Conservation (phyloP, 2,329 filamentous ascomycete genomes). For the Aureobasidium pullulans region DNA sequence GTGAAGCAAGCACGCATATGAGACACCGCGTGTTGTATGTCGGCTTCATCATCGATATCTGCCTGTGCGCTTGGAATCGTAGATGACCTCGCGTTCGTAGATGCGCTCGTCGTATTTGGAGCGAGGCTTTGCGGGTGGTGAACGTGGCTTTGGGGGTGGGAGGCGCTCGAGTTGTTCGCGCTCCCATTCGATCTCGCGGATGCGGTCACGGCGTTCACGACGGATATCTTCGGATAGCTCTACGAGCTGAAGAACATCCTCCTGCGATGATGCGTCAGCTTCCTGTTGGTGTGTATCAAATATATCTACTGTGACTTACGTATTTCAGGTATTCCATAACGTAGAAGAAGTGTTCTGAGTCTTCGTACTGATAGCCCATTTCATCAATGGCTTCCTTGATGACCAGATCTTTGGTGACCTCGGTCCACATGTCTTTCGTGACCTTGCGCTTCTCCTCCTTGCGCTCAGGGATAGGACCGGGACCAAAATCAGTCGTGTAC, state of each 20-base stretch:
- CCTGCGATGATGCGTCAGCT: constrained; percentile 44
- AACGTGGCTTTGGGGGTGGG: constrained; percentile 32
- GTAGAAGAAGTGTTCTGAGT: constrained; percentile 85
- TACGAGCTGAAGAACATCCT: constrained; percentile 79
- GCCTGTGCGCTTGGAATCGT: constrained; percentile 38
- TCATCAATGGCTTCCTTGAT: constrained; percentile 78
- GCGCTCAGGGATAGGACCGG: constrained; percentile 12
- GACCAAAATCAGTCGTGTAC: constrained; percentile 37
- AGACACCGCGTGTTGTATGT: neutral
- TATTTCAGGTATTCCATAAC: constrained; percentile 84
- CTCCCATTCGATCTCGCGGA: constrained; percentile 57
- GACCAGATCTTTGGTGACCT: constrained; percentile 91
- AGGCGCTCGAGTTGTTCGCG: constrained; percentile 45
- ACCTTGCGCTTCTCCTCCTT: constrained; percentile 18
- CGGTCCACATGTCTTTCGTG: constrained; percentile 70
- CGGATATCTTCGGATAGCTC: constrained; percentile 78
- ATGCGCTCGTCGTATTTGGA: constrained; percentile 55
- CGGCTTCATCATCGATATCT: constrained; percentile 1
- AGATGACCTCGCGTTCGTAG: constrained; percentile 61
- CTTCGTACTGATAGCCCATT: constrained; percentile 80
- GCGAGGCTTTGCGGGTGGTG: constrained; percentile 32
- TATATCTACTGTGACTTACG: constrained; percentile 50
- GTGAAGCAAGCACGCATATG: neutral
- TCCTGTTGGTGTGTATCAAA: neutral
- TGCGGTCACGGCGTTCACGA: constrained; percentile 51